Base-by-base conservation (phyloP, 2,329 filamentous ascomycete genomes). In the Aspergillus brunneoviolaceus region DNA sequence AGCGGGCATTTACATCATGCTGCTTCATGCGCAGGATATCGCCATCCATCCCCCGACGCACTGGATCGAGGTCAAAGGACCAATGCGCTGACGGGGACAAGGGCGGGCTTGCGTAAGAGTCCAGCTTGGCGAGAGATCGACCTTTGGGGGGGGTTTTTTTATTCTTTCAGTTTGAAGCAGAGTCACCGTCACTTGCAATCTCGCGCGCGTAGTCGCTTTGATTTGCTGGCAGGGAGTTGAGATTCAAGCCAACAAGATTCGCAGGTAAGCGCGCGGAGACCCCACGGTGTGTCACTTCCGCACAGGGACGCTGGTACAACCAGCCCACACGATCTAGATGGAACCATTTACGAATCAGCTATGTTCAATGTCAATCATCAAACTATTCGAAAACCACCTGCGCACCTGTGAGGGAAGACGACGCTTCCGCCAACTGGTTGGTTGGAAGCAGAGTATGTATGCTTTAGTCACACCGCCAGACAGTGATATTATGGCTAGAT, bases 41-140 rank as follows among this genome's bases (percentile, higher is more conserved):
- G 79, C 89, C 87, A 82, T 94, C 91, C 91, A 95, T 95, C 74
- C 86, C 87, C 78, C 79, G 81, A 78, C 82, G 78, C 78, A 81
- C 80, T 78, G 84, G 82, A 82, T 85, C 82, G 74, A 85, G 74
- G 76, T 76, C 70, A 72, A 76, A 60, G 62, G 70, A 82, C 81
- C 84, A 84, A 80, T 85, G 83, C 80, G 83, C 84, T 81, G 82
- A 84, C 80, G 86, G 87, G 81, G 86, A 85, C 76, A 85, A 80
- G 80, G 84, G 83, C 76, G 82, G 83, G 69, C 82, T 84, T 71
- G 82, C 81, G 81, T 86, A 85, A 70, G 81, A 80, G 80, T 85
- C 86, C 86, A 89, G 84, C 76, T 88, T 89, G 83, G 74, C 79
- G 74, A 72, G 49, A 21, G 27, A 16, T 19, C n/a, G 53, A 55